phyloP scores from a whole-genome alignment of 1,284 basidiomycete genomes.

The Malassezia caprae region DNA sequence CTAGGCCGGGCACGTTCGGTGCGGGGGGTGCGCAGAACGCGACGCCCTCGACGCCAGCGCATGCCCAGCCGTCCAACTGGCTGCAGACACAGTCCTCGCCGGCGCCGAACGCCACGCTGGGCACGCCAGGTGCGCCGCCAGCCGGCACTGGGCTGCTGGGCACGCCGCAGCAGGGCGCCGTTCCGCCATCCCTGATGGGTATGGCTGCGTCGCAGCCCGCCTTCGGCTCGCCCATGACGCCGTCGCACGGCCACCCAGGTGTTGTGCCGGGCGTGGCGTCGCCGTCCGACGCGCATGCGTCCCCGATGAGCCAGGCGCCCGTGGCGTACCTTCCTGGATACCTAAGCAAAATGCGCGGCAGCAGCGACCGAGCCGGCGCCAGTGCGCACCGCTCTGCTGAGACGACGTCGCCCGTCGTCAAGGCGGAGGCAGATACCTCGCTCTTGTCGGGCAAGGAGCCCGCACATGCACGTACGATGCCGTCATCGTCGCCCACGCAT shows the following conservation, averaged over 20 bases:
- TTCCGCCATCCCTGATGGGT: not conserved
- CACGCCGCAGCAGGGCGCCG: not conserved
- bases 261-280: not conserved
- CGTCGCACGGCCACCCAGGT: not conserved
- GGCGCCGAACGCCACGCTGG: not conserved
- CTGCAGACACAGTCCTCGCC: slow-evolving; percentile 6
- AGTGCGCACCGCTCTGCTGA: slow-evolving; percentile 1
- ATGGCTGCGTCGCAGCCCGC: not conserved
- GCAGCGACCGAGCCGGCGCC: not conserved
- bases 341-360: slow-evolving; percentile 11
- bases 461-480: slow-evolving; percentile 19
- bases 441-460: slow-evolving; percentile 18
- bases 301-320: slow-evolving; percentile 17
- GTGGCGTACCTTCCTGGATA: slow-evolving; percentile 18
- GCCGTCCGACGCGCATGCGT: slow-evolving; percentile 5
- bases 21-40: not conserved
- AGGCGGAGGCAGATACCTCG: slow-evolving; percentile 20
- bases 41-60: not conserved
- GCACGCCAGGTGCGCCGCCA: slow-evolving; percentile 2
- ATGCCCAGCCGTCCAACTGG: not conserved
- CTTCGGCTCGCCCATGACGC: slow-evolving; percentile 2
- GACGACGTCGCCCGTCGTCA: slow-evolving; percentile 4
- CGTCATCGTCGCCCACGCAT: slow-evolving; percentile 21
- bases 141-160: not conserved
- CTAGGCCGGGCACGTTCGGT: not conserved